Evolutionary conservation across 805 yeast genomes (phyloP), one percentile per base, ranked within the genome.

Genomic region (Ogataea nitratoaversa): DNA sequence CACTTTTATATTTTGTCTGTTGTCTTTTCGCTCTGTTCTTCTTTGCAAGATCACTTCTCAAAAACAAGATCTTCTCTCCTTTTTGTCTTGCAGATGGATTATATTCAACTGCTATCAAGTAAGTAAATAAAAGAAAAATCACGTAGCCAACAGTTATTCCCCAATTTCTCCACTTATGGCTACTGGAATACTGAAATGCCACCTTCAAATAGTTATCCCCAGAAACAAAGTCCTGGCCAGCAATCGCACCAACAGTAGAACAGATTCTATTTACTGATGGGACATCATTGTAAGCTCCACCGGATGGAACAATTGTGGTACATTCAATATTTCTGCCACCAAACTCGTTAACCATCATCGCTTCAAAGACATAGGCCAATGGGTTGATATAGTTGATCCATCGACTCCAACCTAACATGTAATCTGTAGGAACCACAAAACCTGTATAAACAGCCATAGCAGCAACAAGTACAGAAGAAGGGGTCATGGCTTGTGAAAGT

Each of bases 151-250:
- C 36, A 22, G 69, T 56, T 47, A 84, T 80, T 53, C 88, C 95
- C 46, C 79, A 71, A 57, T 85, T 82, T 63, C 93, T 75, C 95
- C 95, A 86, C 33, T 74, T 72, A 58, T 85, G 84, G n/a, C 59
- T 46, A 52, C 70, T 71, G 33, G 53, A 59, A 65, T 79, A 85
- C 25, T 55, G 52, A 58, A 56, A 84, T n/a, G 78, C 57, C 8
- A 49, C 89, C 5, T 47, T 45, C 9, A 79, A 41, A 50, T 76
- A 80, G n/a, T 53, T 56, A 43, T 72, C 74, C 54, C 86, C 87
- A 16, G 54, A 52, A 27, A 84, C 84, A 31, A 42, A 47, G 8
- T 56, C 43, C 20, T 60, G 50, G 22, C 90, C 89, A 1, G 78
- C 60, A 3, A 50, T 50, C 12, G 88, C 64, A 28, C 90, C 89